Conservation (phyloP, 495 filamentous ascomycete genomes). For the Parmelia sp. region DNA sequence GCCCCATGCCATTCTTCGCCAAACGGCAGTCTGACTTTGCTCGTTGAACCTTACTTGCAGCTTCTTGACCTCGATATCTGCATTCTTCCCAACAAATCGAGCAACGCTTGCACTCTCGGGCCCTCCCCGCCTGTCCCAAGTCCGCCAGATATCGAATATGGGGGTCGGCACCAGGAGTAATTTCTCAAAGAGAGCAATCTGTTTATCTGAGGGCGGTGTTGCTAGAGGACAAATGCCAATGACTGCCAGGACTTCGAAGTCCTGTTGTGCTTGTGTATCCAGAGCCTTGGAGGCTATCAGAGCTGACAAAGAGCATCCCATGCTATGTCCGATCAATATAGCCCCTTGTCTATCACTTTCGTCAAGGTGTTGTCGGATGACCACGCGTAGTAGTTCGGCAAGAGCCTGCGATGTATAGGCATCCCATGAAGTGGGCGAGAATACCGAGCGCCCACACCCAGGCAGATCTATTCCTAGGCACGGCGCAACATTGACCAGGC, state of each 20-base stretch:
- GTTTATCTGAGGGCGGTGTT: conserved; percentile 49
- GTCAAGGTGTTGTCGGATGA: conserved; percentile 67
- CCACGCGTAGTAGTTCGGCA: conserved; percentile 61
- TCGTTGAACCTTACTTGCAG: conserved; percentile 79
- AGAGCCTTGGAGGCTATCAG: conserved; percentile 58
- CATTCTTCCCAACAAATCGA: conserved; percentile 69
- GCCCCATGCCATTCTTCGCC: conserved; percentile 77
- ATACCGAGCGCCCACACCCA: conserved; percentile 75
- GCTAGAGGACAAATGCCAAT: conserved; percentile 75
- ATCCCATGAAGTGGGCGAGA: conserved; percentile 62
- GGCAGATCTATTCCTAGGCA: conserved; percentile 87
- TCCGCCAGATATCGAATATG: conserved; percentile 70
- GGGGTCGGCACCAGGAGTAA: conserved; percentile 60
- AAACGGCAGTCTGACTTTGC: conserved; percentile 74
- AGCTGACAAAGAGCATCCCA: conserved; percentile 76
- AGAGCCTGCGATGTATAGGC: conserved; percentile 75
- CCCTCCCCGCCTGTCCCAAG: conserved; percentile 78
- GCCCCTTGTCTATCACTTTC: conserved; percentile 62
- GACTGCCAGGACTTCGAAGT: conserved; percentile 63
- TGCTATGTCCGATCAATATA: conserved; percentile 78
- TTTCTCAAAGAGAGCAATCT: conserved; percentile 46
- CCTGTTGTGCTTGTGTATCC: conserved; percentile 56
- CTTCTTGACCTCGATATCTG: conserved; percentile 65
- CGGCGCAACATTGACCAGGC: conserved; percentile 76
- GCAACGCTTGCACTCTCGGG: conserved; percentile 67